Evolutionary conservation across 495 filamentous ascomycete genomes (phyloP).

Genomic region (Podospora fimiseda): DNA sequence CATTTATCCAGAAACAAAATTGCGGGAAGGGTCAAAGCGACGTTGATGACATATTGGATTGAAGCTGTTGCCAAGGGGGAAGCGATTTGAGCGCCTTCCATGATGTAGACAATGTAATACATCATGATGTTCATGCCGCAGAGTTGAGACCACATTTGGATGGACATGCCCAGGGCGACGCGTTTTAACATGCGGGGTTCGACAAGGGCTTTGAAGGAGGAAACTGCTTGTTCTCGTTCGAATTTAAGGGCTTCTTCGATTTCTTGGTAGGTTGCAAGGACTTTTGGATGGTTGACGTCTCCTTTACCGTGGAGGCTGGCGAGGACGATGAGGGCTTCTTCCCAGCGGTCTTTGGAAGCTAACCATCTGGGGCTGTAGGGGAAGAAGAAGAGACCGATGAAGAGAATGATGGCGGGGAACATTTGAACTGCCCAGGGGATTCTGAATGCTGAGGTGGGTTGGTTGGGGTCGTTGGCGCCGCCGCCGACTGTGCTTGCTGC

Average conservation of each 20-base stretch:
- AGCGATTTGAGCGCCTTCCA: slow-evolving; percentile 59
- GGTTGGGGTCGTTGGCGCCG: slow-evolving; percentile 50
- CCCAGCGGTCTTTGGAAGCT: slow-evolving; percentile 66
- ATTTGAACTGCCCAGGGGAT: slow-evolving; percentile 72
- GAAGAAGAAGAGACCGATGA: slow-evolving; percentile 62
- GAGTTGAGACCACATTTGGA: slow-evolving; percentile 68
- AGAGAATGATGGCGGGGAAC: slow-evolving; percentile 59
- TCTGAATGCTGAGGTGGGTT: slow-evolving; percentile 57
- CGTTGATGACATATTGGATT: slow-evolving; percentile 75
- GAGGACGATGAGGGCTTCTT: slow-evolving; percentile 59
- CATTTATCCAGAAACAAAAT: slow-evolving; percentile 72
- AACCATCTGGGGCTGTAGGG: slow-evolving; percentile 73
- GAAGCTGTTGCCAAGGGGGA: slow-evolving; percentile 63
- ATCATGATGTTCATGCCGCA: slow-evolving; percentile 74
- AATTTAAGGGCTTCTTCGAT: slow-evolving; percentile 59
- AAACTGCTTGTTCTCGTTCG: slow-evolving; percentile 53
- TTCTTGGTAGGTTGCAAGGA: slow-evolving; percentile 59
- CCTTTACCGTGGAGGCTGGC: slow-evolving; percentile 60
- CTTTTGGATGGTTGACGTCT: slow-evolving; percentile 54
- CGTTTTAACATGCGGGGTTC: slow-evolving; percentile 61
- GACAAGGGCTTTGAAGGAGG: slow-evolving; percentile 51
- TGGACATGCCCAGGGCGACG: slow-evolving; percentile 62
- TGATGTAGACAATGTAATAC: slow-evolving; percentile 72
- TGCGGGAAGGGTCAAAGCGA: slow-evolving; percentile 56
- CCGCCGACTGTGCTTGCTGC: slow-evolving; percentile 54